Conservation (phyloP, 352 stramenopile genomes). For the Globisporangium acanthophoron region DNA sequence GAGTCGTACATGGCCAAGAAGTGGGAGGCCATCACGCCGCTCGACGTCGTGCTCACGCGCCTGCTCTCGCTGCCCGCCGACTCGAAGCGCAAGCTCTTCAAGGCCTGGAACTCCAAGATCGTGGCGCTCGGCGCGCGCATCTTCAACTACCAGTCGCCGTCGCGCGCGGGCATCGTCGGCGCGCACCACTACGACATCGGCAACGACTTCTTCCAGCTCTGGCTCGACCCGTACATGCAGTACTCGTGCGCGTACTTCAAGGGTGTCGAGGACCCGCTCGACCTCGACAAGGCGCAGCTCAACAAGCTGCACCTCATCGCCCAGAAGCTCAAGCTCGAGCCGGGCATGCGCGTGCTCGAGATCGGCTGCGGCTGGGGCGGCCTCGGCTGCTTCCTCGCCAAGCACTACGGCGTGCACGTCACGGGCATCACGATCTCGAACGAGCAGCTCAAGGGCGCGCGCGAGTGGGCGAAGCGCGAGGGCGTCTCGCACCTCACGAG, state of each 20-base stretch:
- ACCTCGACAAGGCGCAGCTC: conserved; percentile 78
- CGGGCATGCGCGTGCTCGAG: conserved; percentile 81
- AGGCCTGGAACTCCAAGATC: conserved; percentile 84
- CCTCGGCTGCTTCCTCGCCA: conserved; percentile 83
- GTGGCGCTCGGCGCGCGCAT: conserved; percentile 64
- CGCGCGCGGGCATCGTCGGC: conserved; percentile 74
- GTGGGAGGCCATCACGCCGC: conserved; percentile 77
- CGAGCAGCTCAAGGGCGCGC: conserved; percentile 86
- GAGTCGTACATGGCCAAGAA: conserved; percentile 89
- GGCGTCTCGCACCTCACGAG: conserved; percentile 81
- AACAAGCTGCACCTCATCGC: conserved; percentile 88
- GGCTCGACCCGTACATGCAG: conserved; percentile 84
- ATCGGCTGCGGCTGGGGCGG: conserved; percentile 89
- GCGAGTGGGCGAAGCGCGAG: conserved; percentile 68
- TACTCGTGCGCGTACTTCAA: conserved; percentile 88
- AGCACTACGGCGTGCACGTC: conserved; percentile 83
- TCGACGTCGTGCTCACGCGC: conserved; percentile 73
- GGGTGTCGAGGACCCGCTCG: conserved; percentile 54
- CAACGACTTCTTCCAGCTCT: conserved; percentile 89
- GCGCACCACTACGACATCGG: conserved; percentile 85
- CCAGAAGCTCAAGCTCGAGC: conserved; percentile 82
- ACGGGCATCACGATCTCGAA: conserved; percentile 89
- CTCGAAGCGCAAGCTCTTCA: conserved; percentile 82
- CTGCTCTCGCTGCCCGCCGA: conserved; percentile 61
- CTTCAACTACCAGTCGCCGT: conserved; percentile 87